Conservation (phyloP, 1,139 yeast genomes). For the Zygoascus meyerae region DNA sequence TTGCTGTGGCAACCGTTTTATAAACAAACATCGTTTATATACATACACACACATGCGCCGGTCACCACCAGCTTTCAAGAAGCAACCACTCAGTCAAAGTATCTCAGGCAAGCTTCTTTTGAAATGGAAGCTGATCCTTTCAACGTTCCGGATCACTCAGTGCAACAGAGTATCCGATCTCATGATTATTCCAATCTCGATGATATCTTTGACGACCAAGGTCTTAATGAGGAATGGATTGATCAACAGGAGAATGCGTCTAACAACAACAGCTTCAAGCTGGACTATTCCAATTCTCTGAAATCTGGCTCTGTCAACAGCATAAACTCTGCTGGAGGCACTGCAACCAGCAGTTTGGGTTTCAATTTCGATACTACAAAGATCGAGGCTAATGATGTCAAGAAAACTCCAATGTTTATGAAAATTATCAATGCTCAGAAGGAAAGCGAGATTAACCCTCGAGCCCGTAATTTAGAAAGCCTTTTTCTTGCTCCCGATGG, state of each 20-base stretch:
- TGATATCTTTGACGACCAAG: constrained; percentile 1
- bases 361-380: constrained; percentile 9
- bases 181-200: not conserved
- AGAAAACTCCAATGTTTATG: constrained; percentile 16
- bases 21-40: constrained; percentile 5
- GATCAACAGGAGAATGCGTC: constrained; percentile 1
- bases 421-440: constrained; percentile 10
- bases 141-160: too few relatives aligned
- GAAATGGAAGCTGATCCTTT: too few relatives aligned
- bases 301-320: not conserved
- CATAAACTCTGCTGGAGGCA: not conserved
- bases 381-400: constrained; percentile 8
- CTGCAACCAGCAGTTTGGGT: not conserved
- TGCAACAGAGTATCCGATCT: too few relatives aligned
- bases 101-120: too few relatives aligned
- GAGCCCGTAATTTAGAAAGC: too few relatives aligned
- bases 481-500: too few relatives aligned
- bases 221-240: constrained; percentile 8
- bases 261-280: not conserved
- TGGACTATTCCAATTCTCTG: not conserved
- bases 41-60: too few relatives aligned
- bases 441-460: not conserved
- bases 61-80: too few relatives aligned
- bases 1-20: constrained; percentile 5
- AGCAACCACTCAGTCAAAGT: too few relatives aligned